Conservation (phyloP, 2,329 filamentous ascomycete species). For the Monilinia fructigena region DNA sequence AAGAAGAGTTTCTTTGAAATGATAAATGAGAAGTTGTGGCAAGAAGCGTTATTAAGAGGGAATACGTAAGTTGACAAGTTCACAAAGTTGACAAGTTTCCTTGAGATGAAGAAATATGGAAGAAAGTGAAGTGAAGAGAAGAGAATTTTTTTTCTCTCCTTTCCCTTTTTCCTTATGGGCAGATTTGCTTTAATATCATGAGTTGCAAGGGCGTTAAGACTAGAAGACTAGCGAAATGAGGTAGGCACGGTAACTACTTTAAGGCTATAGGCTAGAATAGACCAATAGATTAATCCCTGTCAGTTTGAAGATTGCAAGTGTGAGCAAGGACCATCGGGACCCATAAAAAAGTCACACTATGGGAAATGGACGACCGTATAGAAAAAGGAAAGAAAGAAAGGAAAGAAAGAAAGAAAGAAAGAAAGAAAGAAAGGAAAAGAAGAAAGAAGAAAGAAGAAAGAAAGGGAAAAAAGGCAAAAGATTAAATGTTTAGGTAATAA, state of each 20-base stretch:
- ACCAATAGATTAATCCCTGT: neutral
- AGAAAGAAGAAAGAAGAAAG: neutral
- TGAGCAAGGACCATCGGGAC: neutral
- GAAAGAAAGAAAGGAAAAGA: no score
- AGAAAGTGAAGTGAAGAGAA: slow-evolving; percentile 4
- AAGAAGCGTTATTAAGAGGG: slow-evolving; percentile 12
- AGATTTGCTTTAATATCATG: slow-evolving; percentile 21
- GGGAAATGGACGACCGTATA: slow-evolving; percentile 7
- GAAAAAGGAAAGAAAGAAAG: neutral
- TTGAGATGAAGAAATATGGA: slow-evolving; percentile 8
- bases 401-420: neutral
- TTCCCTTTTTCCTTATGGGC: slow-evolving; percentile 10
- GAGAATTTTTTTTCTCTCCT: slow-evolving; percentile 20
- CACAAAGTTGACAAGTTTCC: neutral
- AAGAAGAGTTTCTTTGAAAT: slow-evolving; percentile 11
- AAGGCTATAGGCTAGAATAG: neutral
- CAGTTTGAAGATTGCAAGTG: neutral
- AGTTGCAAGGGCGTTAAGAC: slow-evolving; percentile 25
- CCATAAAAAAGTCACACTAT: neutral
- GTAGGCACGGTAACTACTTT: slow-evolving; percentile 18
- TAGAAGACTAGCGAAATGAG: slow-evolving; percentile 24
- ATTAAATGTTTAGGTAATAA: no score
- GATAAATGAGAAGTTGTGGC: slow-evolving; percentile 7
- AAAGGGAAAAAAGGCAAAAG: no score
- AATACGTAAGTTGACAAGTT: slow-evolving; percentile 2